A percentile compares a stretch with the other conserved stretches of the same genome.
Conservation (phyloP, 1,139 yeast species). For the Protomyces macrosporus region DNA sequence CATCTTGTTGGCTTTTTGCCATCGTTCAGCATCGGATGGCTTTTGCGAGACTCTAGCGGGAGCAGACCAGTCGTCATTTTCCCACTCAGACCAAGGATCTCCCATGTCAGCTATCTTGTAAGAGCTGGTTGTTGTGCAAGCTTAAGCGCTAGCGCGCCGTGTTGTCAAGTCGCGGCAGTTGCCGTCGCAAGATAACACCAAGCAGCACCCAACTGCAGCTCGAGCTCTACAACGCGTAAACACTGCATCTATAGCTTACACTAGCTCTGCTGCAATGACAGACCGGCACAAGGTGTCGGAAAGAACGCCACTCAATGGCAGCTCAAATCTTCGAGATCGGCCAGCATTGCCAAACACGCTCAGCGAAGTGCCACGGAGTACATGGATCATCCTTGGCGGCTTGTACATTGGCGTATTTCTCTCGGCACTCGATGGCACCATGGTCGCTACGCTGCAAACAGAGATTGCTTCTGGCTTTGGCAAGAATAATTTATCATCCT, state of each 20-base stretch:
- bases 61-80: conserved; percentile 22
- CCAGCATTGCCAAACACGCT: conserved; percentile 7
- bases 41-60: neutral
- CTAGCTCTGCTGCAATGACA: no score
- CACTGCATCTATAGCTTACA: no score
- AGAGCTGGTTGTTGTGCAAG: neutral
- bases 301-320: neutral
- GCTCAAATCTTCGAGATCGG: neutral
- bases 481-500: conserved; percentile 27
- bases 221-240: no score
- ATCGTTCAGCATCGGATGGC: conserved; percentile 3
- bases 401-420: conserved; percentile 19
- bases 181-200: no score
- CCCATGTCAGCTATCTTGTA: neutral
- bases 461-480: conserved; percentile 29
- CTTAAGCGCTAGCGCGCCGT: neutral
- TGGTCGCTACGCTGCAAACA: conserved; percentile 30
- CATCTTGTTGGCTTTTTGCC: conserved; percentile 11
- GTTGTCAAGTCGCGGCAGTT: neutral
- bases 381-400: conserved; percentile 21
- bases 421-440: conserved; percentile 34
- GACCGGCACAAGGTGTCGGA: neutral
- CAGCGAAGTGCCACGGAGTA: conserved; percentile 4
- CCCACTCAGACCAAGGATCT: conserved; percentile 24
- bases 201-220: no score